phyloP scores from a whole-genome alignment of 192 early-diverging fungal species.

The Powellomyces hirtus region DNA sequence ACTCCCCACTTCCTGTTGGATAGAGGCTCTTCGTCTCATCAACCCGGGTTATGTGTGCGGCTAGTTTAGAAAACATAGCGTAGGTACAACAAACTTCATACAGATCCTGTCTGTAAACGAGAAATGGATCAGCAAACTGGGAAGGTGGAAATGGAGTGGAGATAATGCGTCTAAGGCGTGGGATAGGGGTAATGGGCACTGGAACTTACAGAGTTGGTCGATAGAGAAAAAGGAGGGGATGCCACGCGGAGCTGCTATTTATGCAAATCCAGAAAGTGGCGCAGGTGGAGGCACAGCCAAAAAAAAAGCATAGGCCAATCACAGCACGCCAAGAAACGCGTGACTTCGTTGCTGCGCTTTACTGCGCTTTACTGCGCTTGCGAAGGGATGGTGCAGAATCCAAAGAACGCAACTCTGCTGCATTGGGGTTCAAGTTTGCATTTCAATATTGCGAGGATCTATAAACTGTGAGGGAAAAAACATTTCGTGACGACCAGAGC shows the following conservation, averaged over 20 bases:
- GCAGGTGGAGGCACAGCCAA: not conserved
- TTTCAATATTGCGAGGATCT: no score
- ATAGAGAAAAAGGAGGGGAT: not conserved
- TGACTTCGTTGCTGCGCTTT: no score
- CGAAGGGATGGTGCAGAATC: no score
- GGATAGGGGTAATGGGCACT: not conserved
- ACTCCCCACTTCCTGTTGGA: conserved; percentile 18
- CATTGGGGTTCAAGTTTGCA: no score
- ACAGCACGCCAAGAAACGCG: no score
- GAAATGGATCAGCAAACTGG: not conserved
- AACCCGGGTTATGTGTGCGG: conserved; percentile 33
- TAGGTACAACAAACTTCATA: conserved; percentile 21
- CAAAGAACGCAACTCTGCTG: no score
- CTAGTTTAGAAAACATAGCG: conserved; percentile 40
- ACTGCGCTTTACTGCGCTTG: no score
- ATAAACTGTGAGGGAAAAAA: no score
- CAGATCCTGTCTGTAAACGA: conserved; percentile 1
- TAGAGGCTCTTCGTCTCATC: conserved; percentile 34
- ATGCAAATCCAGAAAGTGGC: not conserved
- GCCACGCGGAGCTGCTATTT: not conserved
- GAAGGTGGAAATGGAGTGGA: not conserved
- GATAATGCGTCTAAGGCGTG: not conserved
- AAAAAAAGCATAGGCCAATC: no score
- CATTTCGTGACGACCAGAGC: no score
- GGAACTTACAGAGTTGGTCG: not conserved